Conservation (phyloP, 345 rosid genomes). For the Eutrema heterophyllum region DNA sequence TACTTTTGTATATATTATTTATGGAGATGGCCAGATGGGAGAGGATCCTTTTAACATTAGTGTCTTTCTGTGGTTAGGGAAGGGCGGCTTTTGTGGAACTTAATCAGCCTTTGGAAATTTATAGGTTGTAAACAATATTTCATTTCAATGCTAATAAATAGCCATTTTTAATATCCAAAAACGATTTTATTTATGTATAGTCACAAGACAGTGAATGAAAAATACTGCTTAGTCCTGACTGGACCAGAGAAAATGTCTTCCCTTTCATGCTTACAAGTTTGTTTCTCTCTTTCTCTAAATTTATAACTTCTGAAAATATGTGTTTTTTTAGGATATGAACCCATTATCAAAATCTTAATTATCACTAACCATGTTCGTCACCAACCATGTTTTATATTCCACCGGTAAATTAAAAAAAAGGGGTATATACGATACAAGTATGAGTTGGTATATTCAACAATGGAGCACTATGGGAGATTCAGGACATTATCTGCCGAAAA, state of each 20-base stretch:
- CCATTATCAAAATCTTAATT: neutral
- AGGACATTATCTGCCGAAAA: conserved; percentile 17
- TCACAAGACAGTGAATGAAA: neutral
- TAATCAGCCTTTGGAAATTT: conserved; percentile 18
- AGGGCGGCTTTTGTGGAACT: conserved; percentile 22
- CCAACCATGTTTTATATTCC: neutral
- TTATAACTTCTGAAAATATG: neutral
- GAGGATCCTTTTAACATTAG: conserved; percentile 18
- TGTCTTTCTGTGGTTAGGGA: conserved; percentile 33
- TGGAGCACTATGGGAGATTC: conserved; percentile 29
- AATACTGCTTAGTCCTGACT: neutral
- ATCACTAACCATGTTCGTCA: neutral
- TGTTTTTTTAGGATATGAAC: neutral
- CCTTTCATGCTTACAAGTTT: neutral
- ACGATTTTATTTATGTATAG: neutral
- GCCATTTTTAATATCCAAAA: neutral
- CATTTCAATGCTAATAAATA: neutral
- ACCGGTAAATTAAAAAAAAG: neutral
- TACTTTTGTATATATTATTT: conserved; percentile 20
- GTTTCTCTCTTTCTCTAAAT: neutral
- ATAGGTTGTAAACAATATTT: neutral
- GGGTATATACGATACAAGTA: conserved; percentile 1
- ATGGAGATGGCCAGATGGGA: conserved; percentile 16
- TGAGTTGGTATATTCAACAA: conserved; percentile 27
- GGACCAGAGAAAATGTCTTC: neutral